Percentiles rank a stretch among this genome's conserved stretches.
These are phyloP conservation scores for Pyricularia sp. DNA, from an alignment of 2,329 filamentous ascomycete genomes.

Conservation along the genomic window DNA sequence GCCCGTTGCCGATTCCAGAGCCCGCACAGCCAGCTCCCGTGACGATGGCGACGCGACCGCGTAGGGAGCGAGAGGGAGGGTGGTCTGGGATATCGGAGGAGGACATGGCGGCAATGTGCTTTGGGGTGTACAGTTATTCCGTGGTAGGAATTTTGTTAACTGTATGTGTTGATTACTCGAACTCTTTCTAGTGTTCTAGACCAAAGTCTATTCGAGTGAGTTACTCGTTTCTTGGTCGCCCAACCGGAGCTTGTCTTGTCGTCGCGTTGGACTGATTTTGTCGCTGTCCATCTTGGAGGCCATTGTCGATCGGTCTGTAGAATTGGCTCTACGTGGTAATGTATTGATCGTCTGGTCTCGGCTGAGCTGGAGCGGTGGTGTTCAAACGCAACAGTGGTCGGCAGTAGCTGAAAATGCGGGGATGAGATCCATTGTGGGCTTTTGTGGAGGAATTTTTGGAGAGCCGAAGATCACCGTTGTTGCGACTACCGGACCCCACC, in stretches of 20 bases:
- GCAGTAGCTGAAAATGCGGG: neutral
- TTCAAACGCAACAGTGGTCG: neutral
- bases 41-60: slow-evolving; percentile 14
- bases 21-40: slow-evolving; percentile 13
- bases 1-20: slow-evolving; percentile 15
- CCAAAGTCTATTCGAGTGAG: neutral
- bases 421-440: neutral
- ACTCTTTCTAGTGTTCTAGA: too few relatives aligned
- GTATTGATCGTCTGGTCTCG: too few relatives aligned
- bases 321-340: too few relatives aligned
- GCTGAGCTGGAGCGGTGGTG: too few relatives aligned
- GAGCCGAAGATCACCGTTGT: neutral
- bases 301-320: too few relatives aligned
- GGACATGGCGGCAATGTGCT: neutral
- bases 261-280: too few relatives aligned
- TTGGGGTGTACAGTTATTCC: neutral
- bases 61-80: slow-evolving; percentile 11
- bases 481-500: too few relatives aligned
- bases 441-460: neutral
- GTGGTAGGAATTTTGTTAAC: neutral
- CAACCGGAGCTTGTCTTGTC: too few relatives aligned
- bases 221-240: too few relatives aligned
- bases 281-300: too few relatives aligned
- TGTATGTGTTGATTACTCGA: too few relatives aligned
- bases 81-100: neutral